Base-by-base conservation (phyloP, 441 rosid genomes). In the Lepidium campestre region DNA sequence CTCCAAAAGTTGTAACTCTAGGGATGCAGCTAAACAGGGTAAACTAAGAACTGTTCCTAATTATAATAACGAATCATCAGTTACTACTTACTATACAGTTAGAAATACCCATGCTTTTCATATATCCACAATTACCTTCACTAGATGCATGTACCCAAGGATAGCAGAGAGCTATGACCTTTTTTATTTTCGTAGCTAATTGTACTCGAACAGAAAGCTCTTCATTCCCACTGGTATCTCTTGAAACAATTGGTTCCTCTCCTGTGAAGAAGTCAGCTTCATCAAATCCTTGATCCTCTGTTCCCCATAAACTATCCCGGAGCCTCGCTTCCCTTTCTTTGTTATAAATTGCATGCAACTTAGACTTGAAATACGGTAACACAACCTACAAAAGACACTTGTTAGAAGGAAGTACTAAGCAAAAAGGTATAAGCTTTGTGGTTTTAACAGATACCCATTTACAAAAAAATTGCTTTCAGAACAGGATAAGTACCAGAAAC, bases 291-390 rank as follows among this genome's bases (percentile, higher is more conserved):
- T 81, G 93, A 60, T 80, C 96, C 17, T 72, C 86, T 67, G 79
- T 65, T 68, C 99, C 99, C 99, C 99, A 94, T 66, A 94, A 83
- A 72, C 97, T 94, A 48, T 91, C 94, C 69, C 87, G 88, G 72
- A 91, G 94, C 79, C 93, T 86, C 44, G 95, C 95, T 81, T 94
- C 98, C 85, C 98, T 91, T 86, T 94, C 96, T 80, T 78, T 90
- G 80, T 88, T 88, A 81, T 94, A 94, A 49, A 88, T 67, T 4
- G 99, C 87, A 76, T 88, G 85, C 82, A 94, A 75, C 78, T 91
- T 94, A 27, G 97, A 89, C 83, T 88, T 94, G 18, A 88, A 80
- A 85, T 94, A 94, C n/a, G 98, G 99, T 79, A 91, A 69, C 46
- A 89, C 96, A 75, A 91, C 99, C 98, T 94, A 77, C 61, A 63